A percentile compares a stretch with the other conserved stretches of the same genome.
phyloP scores from a whole-genome alignment of 2,329 filamentous ascomycete species.

The Aureobasidium sp. region DNA sequence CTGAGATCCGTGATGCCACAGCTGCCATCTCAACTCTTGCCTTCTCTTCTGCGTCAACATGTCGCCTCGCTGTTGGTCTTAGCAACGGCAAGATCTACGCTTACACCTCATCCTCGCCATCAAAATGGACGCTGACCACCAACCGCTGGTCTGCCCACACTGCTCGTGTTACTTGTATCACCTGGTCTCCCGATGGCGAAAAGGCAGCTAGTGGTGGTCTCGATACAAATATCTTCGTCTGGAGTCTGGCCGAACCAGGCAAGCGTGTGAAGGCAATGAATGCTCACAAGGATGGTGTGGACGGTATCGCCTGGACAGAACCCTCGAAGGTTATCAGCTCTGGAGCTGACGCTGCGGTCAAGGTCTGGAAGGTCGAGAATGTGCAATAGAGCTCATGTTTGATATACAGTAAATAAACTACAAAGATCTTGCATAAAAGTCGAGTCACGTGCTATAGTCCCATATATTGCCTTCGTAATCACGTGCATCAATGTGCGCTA shows the following conservation, averaged over 20 bases:
- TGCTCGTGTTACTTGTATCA: slow-evolving; percentile 55
- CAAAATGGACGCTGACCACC: slow-evolving; percentile 62
- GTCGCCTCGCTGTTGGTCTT: slow-evolving; percentile 70
- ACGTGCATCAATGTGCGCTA: no score
- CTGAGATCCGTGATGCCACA: slow-evolving; percentile 59
- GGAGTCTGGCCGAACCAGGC: slow-evolving; percentile 77
- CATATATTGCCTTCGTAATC: no score
- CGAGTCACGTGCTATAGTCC: not conserved
- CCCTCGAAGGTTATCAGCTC: slow-evolving; percentile 62
- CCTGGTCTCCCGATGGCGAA: slow-evolving; percentile 71
- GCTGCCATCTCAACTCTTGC: slow-evolving; percentile 69
- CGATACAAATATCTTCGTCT: slow-evolving; percentile 88
- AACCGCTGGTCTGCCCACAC: slow-evolving; percentile 71
- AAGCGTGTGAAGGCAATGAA: slow-evolving; percentile 76
- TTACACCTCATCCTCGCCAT: slow-evolving; percentile 44
- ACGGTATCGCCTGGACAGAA: slow-evolving; percentile 72
- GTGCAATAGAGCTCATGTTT: slow-evolving; percentile 24
- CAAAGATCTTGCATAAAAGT: not conserved
- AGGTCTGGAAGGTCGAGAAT: slow-evolving; percentile 68
- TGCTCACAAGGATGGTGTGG: slow-evolving; percentile 93
- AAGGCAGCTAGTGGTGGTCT: slow-evolving; percentile 77
- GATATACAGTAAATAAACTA: not conserved
- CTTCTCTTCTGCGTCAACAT: slow-evolving; percentile 68
- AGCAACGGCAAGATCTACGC: slow-evolving; percentile 80
- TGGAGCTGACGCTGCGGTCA: slow-evolving; percentile 83